A percentile compares a stretch with the other conserved stretches of the same genome.
Evolutionary conservation across 805 yeast genomes (phyloP).

Genomic region (Ogataea zsoltii): DNA sequence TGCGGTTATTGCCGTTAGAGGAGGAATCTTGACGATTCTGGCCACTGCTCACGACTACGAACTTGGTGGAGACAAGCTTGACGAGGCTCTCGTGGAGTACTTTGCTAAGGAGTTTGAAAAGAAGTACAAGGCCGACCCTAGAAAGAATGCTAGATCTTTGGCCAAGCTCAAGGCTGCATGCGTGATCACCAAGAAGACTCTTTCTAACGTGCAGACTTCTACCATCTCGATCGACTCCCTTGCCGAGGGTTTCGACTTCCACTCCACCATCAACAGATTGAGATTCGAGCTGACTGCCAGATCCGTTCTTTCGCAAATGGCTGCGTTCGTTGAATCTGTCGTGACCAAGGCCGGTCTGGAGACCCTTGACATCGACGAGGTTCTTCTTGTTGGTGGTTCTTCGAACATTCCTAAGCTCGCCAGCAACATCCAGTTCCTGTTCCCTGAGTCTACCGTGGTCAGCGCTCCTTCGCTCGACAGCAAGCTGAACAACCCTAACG

Average conservation of each 20-base stretch:
- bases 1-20: slow-evolving; percentile 89
- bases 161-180: slow-evolving; percentile 88
- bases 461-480: slow-evolving; percentile 75
- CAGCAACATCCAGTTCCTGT: slow-evolving; percentile 64
- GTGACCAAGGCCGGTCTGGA: slow-evolving; percentile 84
- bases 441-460: slow-evolving; percentile 78
- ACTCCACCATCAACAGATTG: slow-evolving; percentile 89
- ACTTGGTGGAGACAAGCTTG: slow-evolving; percentile 88
- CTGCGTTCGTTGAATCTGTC: slow-evolving; percentile 70
- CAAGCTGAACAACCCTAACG: slow-evolving; percentile 85
- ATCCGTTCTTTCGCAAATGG: slow-evolving; percentile 72
- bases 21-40: slow-evolving; percentile 87
- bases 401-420: slow-evolving; percentile 92
- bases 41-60: slow-evolving; percentile 80
- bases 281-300: slow-evolving; percentile 88
- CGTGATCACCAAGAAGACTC: slow-evolving; percentile 82
- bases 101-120: slow-evolving; percentile 94
- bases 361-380: slow-evolving; percentile 84
- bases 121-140: slow-evolving; percentile 79
- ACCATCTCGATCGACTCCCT: slow-evolving; percentile 93
- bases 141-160: slow-evolving; percentile 74
- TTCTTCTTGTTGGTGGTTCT: slow-evolving; percentile 88
- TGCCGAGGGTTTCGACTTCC: slow-evolving; percentile 93
- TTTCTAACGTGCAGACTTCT: slow-evolving; percentile 84
- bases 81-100: slow-evolving; percentile 73